Evolutionary conservation across 1,284 basidiomycete genomes (phyloP).

Genomic region (Stereum hirsutum): DNA sequence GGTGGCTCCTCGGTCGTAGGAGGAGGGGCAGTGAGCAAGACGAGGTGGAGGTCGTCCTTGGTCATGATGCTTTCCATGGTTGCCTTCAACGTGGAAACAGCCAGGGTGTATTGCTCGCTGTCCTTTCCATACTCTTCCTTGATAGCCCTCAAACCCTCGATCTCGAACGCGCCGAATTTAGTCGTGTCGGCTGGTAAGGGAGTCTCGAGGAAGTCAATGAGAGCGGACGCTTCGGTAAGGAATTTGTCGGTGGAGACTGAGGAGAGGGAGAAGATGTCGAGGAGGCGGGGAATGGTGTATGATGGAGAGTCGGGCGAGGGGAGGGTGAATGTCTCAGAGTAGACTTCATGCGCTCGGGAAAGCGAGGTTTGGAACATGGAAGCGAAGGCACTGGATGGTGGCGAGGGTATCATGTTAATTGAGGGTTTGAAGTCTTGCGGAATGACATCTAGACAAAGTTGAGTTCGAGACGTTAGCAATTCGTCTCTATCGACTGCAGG

Average conservation of each 20-base stretch:
- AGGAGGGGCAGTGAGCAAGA: constrained; percentile 32
- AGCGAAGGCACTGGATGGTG: constrained; percentile 27
- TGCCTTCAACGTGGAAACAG: constrained; percentile 31
- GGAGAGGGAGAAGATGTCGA: constrained; percentile 32
- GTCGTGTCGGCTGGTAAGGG: constrained; percentile 22
- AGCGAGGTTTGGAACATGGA: constrained; percentile 46
- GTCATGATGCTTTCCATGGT: constrained; percentile 32
- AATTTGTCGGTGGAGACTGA: constrained; percentile 30
- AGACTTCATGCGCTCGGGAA: constrained; percentile 47
- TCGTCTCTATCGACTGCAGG: no score
- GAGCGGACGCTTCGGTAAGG: constrained; percentile 30
- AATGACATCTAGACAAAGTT: constrained; percentile 32
- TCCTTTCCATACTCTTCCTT: constrained; percentile 34
- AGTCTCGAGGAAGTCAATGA: constrained; percentile 42
- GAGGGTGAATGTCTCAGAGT: constrained; percentile 38
- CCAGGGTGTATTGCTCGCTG: constrained; percentile 45
- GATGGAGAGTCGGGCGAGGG: constrained; percentile 16
- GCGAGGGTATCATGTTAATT: constrained; percentile 26
- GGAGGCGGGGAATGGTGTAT: constrained; percentile 24
- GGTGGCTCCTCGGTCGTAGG: neutral
- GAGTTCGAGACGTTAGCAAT: constrained; percentile 6
- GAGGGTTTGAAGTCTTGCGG: constrained; percentile 36
- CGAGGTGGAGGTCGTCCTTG: constrained; percentile 35
- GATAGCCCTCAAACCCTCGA: constrained; percentile 40
- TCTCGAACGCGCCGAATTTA: constrained; percentile 52